Evolutionary conservation across 495 filamentous ascomycete species (phyloP), one percentile per base, ranked within the genome.

Genomic region (Penicillium steckii): DNA sequence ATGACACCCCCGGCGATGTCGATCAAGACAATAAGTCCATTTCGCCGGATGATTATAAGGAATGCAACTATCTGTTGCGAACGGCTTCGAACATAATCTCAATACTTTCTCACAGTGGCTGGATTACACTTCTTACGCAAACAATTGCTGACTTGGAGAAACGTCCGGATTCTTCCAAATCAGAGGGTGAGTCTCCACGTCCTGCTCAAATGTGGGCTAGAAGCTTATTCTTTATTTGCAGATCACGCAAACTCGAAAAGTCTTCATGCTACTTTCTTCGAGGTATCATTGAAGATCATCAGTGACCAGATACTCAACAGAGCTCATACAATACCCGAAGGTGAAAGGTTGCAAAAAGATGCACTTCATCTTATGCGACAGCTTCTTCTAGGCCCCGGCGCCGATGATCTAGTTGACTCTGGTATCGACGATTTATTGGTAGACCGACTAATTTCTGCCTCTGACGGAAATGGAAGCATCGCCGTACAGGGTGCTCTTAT

Each of bases 11-110:
- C 4, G 46, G 38, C 23, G 54, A 61, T 24, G 24, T 46, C 7
- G 50, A 53, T 21, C 50, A 47, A 22, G 49, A 57, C 2, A 61
- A 55, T 33, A 35, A 56, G 8, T 49, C 62, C 3, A 58, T 76
- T 26, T 66, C 62, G 15, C 48, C 65, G 0, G 84, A 90, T 57
- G 88, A 94, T 58, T 76, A 90, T 35, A 85, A 86, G 51, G 76
- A 92, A 46, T 89, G 82, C 52, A 72, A 86, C 10, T 95, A 97
- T 64, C 85, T 94, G 59, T 65, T 96, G 13, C 84, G 83, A 54
- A 87, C 86, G 2, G 67, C 94, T 0, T 85, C 84, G 13, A 89
- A 88, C 55, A 72, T 93, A 26, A 71, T 95, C 29, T 65, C 67
- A n/a, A 58, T 65, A 1, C 68, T 77, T 50, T 70, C 69, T 8